These are phyloP conservation scores for Crinitomyces ghanaensis DNA, from an alignment of 805 yeast species.

Conservation along the genomic window DNA sequence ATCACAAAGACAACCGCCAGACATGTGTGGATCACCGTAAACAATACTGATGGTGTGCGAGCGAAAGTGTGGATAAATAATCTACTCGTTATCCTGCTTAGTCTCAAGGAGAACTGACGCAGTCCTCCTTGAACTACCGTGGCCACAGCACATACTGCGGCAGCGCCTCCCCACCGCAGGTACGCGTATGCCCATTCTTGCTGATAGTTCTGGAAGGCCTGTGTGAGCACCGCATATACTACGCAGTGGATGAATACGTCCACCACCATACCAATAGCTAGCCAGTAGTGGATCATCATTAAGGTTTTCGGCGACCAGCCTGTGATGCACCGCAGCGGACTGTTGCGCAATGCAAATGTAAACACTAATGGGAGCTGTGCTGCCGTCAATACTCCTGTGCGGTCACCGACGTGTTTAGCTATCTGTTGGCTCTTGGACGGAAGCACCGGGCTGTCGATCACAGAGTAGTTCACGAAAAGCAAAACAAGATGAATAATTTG, in stretches of 20 bases:
- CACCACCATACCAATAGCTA: constrained; percentile 41
- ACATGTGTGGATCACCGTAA: constrained; percentile 45
- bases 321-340: constrained; percentile 47
- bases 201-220: neutral
- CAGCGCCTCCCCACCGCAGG: constrained; percentile 15
- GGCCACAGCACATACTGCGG: constrained; percentile 2
- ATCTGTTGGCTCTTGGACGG: neutral
- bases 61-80: too few relatives aligned
- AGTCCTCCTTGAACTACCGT: neutral
- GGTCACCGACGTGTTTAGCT: constrained; percentile 25
- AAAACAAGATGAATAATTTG: constrained; percentile 21
- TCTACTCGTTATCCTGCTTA: neutral
- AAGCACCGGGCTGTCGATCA: neutral
- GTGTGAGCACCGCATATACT: constrained; percentile 32
- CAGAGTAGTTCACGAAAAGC: constrained; percentile 10
- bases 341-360: constrained; percentile 61
- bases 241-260: constrained; percentile 45
- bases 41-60: too few relatives aligned
- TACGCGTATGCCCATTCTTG: constrained; percentile 8
- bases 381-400: constrained; percentile 18
- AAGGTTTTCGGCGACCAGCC: constrained; percentile 56
- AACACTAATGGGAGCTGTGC: constrained; percentile 36
- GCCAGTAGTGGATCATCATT: constrained; percentile 51
- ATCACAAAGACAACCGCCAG: constrained; percentile 43
- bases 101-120: neutral